Evolutionary conservation across 73 alveolate species (phyloP), one percentile per base, ranked within the genome.

Genomic region (Loxodes magnus): DNA sequence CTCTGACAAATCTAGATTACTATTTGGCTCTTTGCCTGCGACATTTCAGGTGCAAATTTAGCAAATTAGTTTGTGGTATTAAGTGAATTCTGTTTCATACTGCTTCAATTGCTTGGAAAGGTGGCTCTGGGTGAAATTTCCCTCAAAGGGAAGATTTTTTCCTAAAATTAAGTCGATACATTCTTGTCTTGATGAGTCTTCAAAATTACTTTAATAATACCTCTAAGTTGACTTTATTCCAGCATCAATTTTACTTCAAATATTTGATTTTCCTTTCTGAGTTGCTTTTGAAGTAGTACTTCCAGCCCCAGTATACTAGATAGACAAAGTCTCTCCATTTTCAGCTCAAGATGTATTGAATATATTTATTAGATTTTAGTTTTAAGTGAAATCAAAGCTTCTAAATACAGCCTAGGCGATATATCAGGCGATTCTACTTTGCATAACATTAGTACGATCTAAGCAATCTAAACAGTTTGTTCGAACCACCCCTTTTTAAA

Each of bases 381-480:
- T 14, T 38, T 38, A 28, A 7, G 6, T 38, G 9, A 38, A 14
- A 6, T 7, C 52, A 38, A 7, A 38, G 23, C 23, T 38, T 38
- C 52, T 38, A 14, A 38, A 28, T 14, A 6, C 6, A 6, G n/a
- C 19, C 21, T 14, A 7, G 5, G 19, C 31, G 5, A 38, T 28
- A 12, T 38, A 22, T 28, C 52, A 38, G 6, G 52, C 6, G 9
- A 38, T 6, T 5, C 6, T 7, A 15, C 75, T 30, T 56, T 76
- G 76, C 24, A 64, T 64, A 22, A 70, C 85, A 57, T 88, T 88
- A 20, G 97, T 88, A 52, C 97, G 62, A 35, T 88, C 97, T 3
- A 88, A 73, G 41, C 97, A 83, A 50, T 84, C 95, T 42, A 88
- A 59, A 33, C 97, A 88, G 59, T 88, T 88, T 0, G 94, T 88